Evolutionary conservation across 106 monocot species (phyloP), one percentile per base, ranked within the genome.

Genomic region (Dendrobium catenatum): DNA sequence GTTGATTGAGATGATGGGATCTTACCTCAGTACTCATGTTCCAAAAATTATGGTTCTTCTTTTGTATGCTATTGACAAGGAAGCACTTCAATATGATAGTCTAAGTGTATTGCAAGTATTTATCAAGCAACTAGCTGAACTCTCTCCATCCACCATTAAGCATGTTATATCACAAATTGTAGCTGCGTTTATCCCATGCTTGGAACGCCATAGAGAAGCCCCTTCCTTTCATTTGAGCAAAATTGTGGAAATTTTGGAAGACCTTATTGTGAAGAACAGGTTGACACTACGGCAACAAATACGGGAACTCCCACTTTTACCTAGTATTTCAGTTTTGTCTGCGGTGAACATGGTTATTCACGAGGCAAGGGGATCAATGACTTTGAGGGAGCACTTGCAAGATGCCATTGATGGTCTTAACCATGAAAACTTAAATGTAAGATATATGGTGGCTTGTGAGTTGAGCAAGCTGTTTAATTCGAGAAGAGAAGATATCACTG

Each of bases 41-140:
- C 98, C 94, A 72, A 99, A 99, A 87, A 95, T 99, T 76, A 95
- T 95, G 95, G 95, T 99, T 83, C 91, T 99, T 73, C 83, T 99
- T 43, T 87, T 91, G 79, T 86, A 93, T 83, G 88, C 99, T 55
- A 89, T 95, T 82, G 93, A 91, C 17, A 99, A 95, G 84, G 95
- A 95, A 83, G 70, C 75, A 20, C 91, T 99, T 87, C 99, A 95
- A 78, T 79, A 78, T 80, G 90, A 93, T 27, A 93, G 93, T 55
- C 89, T 95, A 75, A 79, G 81, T 75, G 89, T 91, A 8, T 66
- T 99, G 80, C 89, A 93, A 64, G 90, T 87, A 78, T 99, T 99
- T 81, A 88, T 99, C 67, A 99, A 85, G 75, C 89, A 95, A 68
- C 81, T 99, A 72, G 87, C 85, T 72, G 85, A 91, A 76, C 80